These are phyloP conservation scores for Chaetomidium leptoderma DNA, from an alignment of 495 filamentous ascomycete species.

Conservation along the genomic window DNA sequence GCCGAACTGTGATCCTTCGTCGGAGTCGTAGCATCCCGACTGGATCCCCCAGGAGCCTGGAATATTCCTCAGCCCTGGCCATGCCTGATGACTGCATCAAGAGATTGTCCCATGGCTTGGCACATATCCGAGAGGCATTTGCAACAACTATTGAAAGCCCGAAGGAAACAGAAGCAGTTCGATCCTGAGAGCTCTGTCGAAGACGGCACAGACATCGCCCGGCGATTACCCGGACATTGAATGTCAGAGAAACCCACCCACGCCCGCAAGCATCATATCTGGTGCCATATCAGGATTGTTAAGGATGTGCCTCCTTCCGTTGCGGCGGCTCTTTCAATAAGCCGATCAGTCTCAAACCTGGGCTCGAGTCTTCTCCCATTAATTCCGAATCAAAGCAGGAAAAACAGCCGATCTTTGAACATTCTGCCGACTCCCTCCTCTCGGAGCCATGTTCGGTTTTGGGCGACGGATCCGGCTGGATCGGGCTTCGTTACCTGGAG, in stretches of 20 bases:
- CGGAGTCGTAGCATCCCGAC: neutral
- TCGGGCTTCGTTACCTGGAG: neutral
- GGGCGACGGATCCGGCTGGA: neutral
- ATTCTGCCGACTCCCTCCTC: neutral
- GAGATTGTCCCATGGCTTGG: conserved; percentile 2
- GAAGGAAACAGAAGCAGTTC: neutral
- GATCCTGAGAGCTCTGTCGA: neutral
- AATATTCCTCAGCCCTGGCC: conserved; percentile 2
- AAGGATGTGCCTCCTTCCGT: neutral
- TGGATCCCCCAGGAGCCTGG: neutral
- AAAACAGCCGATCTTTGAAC: neutral
- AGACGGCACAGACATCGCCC: neutral
- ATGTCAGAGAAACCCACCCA: neutral
- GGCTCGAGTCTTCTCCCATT: neutral
- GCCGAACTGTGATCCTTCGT: neutral
- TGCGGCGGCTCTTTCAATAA: no score
- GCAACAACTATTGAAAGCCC: neutral
- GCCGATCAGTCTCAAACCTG: neutral
- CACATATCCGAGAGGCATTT: neutral
- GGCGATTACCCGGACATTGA: neutral
- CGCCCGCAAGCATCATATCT: neutral
- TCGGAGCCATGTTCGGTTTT: no score
- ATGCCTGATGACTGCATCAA: conserved; percentile 4
- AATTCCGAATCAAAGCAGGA: neutral
- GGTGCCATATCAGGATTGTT: neutral